Base-by-base conservation (phyloP, 202 grass and related monocot species). In the Musa balbisiana region DNA sequence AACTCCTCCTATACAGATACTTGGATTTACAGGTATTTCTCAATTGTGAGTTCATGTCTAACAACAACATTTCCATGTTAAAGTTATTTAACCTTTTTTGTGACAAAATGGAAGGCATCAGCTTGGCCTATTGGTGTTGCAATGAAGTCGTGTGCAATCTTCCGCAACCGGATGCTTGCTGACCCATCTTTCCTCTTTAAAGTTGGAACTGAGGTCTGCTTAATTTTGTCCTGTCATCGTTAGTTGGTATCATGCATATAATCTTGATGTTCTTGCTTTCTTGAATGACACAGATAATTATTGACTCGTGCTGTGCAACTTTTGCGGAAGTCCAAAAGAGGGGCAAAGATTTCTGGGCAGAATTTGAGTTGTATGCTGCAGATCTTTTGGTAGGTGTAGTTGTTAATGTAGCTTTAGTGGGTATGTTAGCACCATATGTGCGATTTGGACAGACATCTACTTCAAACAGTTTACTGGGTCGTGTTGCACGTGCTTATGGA, bases 181-280 rank as follows among this genome's bases (percentile, higher is more conserved):
- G 88, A 97, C 81, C 93, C 90, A 80, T 84, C 90, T 17, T 97
- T 97, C 76, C 93, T 97, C 67, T 97, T 97, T 82, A 97, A 97
- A 93, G 76, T 97, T 25, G 93, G 93, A 72, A 93, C 90, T 0
- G 90, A 97, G 88, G 93, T 93, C 67, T 43, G 73, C 33, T 78
- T 8, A 5, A 21, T 65, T 84, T 33, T 62, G 55, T 52, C 67
- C 56, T 20, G 11, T 43, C 62, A 64, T 53, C 13, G 54, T 33
- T 49, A 13, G 17, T 68, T 52, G 21, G 13, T 33, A 72, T 21
- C 58, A 62, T 27, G 10, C n/a, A 10, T 64, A 62, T 64, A 21
- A 59, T 12, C 49, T 14, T 25, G 25, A 14, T 14, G 0, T 11
- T 19, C 1, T 53, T 27, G 26, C 49, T 80, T 23, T 67, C 22